Percentiles rank a stretch among this genome's conserved stretches.
Conservation (phyloP, 106 monocot species). For the Dioscorea zingiberensis region DNA sequence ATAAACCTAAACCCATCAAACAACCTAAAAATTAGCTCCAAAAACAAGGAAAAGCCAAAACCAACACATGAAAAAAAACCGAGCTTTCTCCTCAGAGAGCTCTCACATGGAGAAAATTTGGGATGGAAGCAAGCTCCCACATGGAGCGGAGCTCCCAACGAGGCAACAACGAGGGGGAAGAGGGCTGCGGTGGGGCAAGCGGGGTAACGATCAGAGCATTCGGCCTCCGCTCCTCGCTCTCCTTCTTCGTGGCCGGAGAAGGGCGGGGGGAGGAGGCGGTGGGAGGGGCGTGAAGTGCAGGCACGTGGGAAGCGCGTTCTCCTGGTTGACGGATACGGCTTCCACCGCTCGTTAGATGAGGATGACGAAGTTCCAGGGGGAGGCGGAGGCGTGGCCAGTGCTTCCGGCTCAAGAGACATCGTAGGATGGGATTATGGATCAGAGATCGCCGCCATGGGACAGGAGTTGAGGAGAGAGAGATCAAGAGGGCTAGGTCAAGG, state of each 20-base stretch:
- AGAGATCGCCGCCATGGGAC: neutral
- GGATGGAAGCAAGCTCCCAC: conserved; percentile 81
- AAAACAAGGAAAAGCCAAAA: neutral
- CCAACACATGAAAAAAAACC: no score
- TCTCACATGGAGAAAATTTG: conserved; percentile 59
- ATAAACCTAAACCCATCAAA: conserved; percentile 46
- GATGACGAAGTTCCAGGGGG: conserved; percentile 8
- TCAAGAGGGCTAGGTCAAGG: no score
- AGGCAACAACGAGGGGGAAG: conserved; percentile 37
- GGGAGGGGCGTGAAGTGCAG: conserved; percentile 31
- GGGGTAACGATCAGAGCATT: conserved; percentile 40
- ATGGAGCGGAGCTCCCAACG: conserved; percentile 69
- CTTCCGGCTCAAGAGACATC: conserved; percentile 15
- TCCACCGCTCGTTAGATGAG: conserved; percentile 13
- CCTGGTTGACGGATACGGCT: conserved; percentile 18
- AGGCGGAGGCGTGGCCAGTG: conserved; percentile 6
- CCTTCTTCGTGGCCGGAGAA: conserved; percentile 16
- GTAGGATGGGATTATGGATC: neutral
- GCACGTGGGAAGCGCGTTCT: conserved; percentile 40
- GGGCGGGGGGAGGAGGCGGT: neutral
- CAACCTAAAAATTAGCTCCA: neutral
- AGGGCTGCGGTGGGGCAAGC: conserved; percentile 23
- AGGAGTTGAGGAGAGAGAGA: neutral
- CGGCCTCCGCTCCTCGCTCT: conserved; percentile 35
- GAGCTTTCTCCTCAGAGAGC: neutral